Evolutionary conservation across 768 basidiomycete genomes (phyloP).

Genomic region (Rhizopogon rudus): DNA sequence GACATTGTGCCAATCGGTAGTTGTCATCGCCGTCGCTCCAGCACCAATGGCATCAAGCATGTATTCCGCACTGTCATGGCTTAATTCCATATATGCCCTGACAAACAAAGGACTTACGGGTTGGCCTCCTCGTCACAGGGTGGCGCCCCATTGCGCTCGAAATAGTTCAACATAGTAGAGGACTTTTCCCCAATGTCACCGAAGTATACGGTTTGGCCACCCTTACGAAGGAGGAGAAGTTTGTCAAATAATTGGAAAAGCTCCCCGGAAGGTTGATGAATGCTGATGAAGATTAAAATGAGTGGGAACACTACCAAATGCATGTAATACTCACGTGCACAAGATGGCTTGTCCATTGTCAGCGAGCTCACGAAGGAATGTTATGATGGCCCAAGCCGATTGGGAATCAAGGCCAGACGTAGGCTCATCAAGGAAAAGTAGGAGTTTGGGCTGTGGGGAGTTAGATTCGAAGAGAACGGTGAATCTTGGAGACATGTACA

Average conservation of each 20-base stretch:
- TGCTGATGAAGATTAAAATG: conserved; percentile 21
- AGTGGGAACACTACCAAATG: background rate
- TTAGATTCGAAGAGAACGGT: background rate
- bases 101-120: conserved; percentile 43
- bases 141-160: conserved; percentile 63
- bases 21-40: conserved; percentile 55
- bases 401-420: conserved; percentile 87
- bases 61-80: conserved; percentile 44
- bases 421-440: conserved; percentile 87
- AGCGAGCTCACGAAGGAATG: conserved; percentile 71
- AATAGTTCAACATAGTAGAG: conserved; percentile 65
- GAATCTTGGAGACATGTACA: background rate
- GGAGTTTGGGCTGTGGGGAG: conserved; percentile 53
- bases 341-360: conserved; percentile 82
- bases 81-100: conserved; percentile 52
- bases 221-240: conserved; percentile 69
- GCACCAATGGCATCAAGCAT: conserved; percentile 75
- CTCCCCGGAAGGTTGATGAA: conserved; percentile 71
- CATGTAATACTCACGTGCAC: conserved; percentile 61
- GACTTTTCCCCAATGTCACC: conserved; percentile 66
- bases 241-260: conserved; percentile 80
- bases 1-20: conserved; percentile 54
- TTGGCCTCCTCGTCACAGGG: conserved; percentile 65
- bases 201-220: conserved; percentile 67
- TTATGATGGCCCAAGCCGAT: conserved; percentile 78